Base-by-base conservation (phyloP, 108 stramenopile species). In the Poteriospumella lacustris region DNA sequence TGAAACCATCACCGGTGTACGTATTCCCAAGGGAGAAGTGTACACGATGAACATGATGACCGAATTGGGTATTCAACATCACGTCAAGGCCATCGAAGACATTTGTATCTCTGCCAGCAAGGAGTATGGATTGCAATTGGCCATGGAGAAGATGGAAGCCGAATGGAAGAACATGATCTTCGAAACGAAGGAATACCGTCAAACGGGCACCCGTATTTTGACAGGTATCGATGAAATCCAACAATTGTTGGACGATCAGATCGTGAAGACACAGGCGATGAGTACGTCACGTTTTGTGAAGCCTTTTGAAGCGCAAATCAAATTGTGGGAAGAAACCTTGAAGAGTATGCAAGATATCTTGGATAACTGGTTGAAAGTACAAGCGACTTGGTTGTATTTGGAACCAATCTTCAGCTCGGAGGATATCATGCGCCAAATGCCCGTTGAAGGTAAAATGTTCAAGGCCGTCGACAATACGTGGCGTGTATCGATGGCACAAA, bases 351-450 rank as follows among this genome's bases (percentile, higher is more conserved):
- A 89, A 47, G 85, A 89, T 3, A 88, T 88, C 42, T 80, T 90
- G 28, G 89, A 90, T 77, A 89, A 88, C 76, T 90, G 89, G 89
- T 82, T 90, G 33, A 88, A 89, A 77, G 78, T 89, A 59, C 89
- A 90, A 80, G 78, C 84, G 29, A 83, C 87, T 19, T 90, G 89
- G 89, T 82, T 90, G 0, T 64, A 64, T 64, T 33, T 64, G 15
- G 88, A 90, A 69, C 89, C 89, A 38, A 90, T 90, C 36, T 90
- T 90, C 58, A 79, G 78, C n/a, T 87, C 86, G 1, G 88, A 89
- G 19, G 89, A 90, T 68, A 90, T 90, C 81, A 89, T 88, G 89
- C 79, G 85, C 41, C 89, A 90, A 76, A 89, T 90, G 88, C 89
- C 89, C 15, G 76, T 70, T 2, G 89, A 90, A 80, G 70, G 70